Percentiles rank a stretch among this genome's conserved stretches.
Evolutionary conservation across 2,329 filamentous ascomycete species (phyloP).

Genomic region (Cordyceps tenuipes): DNA sequence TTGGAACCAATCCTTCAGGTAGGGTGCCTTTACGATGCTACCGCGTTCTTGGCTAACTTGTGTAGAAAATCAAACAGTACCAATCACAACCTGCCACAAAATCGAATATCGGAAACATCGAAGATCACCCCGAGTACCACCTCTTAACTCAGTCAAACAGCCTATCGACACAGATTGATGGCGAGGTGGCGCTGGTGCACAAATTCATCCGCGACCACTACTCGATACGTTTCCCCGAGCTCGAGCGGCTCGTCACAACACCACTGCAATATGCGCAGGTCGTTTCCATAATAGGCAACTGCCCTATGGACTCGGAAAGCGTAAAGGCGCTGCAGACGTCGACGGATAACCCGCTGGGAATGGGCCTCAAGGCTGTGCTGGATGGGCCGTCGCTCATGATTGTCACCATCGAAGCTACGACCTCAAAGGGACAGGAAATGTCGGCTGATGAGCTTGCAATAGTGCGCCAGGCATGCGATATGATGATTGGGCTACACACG

Average conservation of each 20-base stretch:
- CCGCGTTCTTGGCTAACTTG: constrained; percentile 46
- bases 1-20: constrained; percentile 76
- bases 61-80: constrained; percentile 72
- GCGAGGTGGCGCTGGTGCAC: constrained; percentile 86
- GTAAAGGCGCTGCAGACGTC: constrained; percentile 74
- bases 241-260: constrained; percentile 83
- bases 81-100: constrained; percentile 59
- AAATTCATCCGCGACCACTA: constrained; percentile 97
- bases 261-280: constrained; percentile 93
- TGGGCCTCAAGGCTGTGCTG: constrained; percentile 69
- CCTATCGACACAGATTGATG: constrained; percentile 84
- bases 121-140: constrained; percentile 87
- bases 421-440: constrained; percentile 73
- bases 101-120: constrained; percentile 69
- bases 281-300: constrained; percentile 86
- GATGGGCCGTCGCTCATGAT: constrained; percentile 91
- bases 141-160: constrained; percentile 82
- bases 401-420: constrained; percentile 89
- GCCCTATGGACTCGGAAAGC: constrained; percentile 70
- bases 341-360: constrained; percentile 67
- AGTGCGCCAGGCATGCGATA: constrained; percentile 72
- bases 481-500: constrained; percentile 77
- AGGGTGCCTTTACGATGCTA: constrained; percentile 49
- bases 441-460: constrained; percentile 63
- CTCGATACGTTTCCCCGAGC: constrained; percentile 83